Evolutionary conservation across 805 yeast genomes (phyloP).

Genomic region (Sugiyamaella boreocaroliniensis): DNA sequence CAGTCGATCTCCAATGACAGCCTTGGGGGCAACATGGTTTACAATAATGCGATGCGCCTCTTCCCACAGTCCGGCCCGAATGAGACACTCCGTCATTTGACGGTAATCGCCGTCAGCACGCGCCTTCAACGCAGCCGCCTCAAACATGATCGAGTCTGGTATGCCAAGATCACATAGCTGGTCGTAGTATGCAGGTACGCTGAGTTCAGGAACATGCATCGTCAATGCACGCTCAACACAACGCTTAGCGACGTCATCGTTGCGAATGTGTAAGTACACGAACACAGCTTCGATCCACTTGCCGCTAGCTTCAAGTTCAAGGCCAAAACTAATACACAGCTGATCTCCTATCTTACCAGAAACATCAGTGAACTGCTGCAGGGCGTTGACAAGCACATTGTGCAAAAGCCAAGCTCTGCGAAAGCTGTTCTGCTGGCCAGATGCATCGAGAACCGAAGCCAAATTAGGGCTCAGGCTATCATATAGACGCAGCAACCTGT

Average conservation of each 20-base stretch:
- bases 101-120: constrained; percentile 45
- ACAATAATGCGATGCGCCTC: constrained; percentile 60
- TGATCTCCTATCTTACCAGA: constrained; percentile 31
- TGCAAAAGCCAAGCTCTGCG: constrained; percentile 43
- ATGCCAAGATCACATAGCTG: constrained; percentile 39
- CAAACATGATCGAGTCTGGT: constrained; percentile 44
- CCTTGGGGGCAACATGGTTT: constrained; percentile 61
- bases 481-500: constrained; percentile 15
- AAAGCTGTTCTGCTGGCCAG: constrained; percentile 8
- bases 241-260: constrained; percentile 41
- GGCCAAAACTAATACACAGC: constrained; percentile 41
- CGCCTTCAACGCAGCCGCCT: constrained; percentile 55
- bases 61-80: constrained; percentile 52
- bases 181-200: background rate
- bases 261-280: constrained; percentile 50
- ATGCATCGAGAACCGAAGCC: constrained; percentile 10
- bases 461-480: constrained; percentile 9
- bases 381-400: constrained; percentile 34
- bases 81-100: constrained; percentile 53
- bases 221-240: constrained; percentile 32
- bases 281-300: constrained; percentile 55
- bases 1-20: constrained; percentile 46
- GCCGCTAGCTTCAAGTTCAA: constrained; percentile 43
- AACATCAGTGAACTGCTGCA: constrained; percentile 12
- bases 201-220: constrained; percentile 19